Evolutionary conservation across 805 yeast genomes (phyloP).

Genomic region (Spathaspora hagerdaliae): DNA sequence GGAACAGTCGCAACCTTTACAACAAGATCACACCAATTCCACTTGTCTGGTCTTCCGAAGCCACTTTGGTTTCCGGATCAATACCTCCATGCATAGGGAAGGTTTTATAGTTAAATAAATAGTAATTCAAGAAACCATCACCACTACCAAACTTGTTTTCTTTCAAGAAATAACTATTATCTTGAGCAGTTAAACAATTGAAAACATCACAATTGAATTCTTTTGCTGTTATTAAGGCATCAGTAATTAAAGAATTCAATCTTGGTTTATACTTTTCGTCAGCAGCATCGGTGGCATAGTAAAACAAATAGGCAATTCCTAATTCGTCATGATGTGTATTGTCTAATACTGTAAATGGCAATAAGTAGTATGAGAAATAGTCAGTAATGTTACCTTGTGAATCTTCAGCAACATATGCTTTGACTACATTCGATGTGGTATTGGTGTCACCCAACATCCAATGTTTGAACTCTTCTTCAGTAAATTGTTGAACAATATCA

Average conservation of each 20-base stretch:
- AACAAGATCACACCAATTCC: constrained; percentile 90
- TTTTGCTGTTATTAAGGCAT: constrained; percentile 75
- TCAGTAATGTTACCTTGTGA: constrained; percentile 72
- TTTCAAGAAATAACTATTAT: constrained; percentile 77
- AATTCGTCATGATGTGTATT: constrained; percentile 60
- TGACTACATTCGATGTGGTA: constrained; percentile 51
- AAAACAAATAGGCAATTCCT: constrained; percentile 84
- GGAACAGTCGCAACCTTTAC: too few relatives aligned
- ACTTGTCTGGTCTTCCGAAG: constrained; percentile 55
- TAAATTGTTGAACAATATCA: constrained; percentile 68
- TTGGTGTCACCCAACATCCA: constrained; percentile 62
- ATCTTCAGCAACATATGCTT: constrained; percentile 71
- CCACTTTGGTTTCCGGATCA: constrained; percentile 47
- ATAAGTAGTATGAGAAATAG: constrained; percentile 81
- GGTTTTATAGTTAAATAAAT: constrained; percentile 85
- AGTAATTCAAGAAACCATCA: constrained; percentile 88
- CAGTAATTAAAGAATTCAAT: constrained; percentile 57
- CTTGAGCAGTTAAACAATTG: constrained; percentile 89
- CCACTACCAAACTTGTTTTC: constrained; percentile 88
- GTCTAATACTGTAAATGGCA: constrained; percentile 81
- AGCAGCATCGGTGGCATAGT: constrained; percentile 77
- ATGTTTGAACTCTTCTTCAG: constrained; percentile 68
- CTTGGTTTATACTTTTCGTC: constrained; percentile 53
- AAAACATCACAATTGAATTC: constrained; percentile 76
- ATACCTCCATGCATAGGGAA: constrained; percentile 81